phyloP scores from a whole-genome alignment of 495 filamentous ascomycete species.

The Parmelia sp. region DNA sequence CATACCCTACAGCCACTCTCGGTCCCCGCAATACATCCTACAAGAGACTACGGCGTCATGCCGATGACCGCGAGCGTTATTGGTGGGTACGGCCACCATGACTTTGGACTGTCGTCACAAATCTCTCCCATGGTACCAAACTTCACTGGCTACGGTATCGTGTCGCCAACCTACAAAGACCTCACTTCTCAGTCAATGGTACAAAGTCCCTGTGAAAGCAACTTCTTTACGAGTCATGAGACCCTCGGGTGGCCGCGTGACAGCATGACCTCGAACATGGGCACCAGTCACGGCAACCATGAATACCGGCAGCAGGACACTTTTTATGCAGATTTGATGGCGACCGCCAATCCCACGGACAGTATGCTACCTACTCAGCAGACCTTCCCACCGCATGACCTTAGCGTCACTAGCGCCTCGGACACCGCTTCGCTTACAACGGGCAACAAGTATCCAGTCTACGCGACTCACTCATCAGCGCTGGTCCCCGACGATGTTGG shows the following conservation, averaged over 20 bases:
- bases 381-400: slow-evolving; percentile 16
- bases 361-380: slow-evolving; percentile 20
- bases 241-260: slow-evolving; percentile 25
- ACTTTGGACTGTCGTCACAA: slow-evolving; percentile 40
- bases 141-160: slow-evolving; percentile 22
- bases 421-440: slow-evolving; percentile 20
- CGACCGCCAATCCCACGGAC: slow-evolving; percentile 19
- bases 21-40: slow-evolving; percentile 32
- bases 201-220: slow-evolving; percentile 18
- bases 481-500: slow-evolving; percentile 28
- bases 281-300: slow-evolving; percentile 32
- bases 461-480: slow-evolving; percentile 13
- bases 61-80: slow-evolving; percentile 40
- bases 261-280: slow-evolving; percentile 33
- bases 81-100: slow-evolving; percentile 40
- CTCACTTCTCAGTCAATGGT: slow-evolving; percentile 14
- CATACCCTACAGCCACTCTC: slow-evolving; percentile 37
- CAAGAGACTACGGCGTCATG: slow-evolving; percentile 32
- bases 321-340: slow-evolving; percentile 22
- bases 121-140: slow-evolving; percentile 29
- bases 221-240: slow-evolving; percentile 22
- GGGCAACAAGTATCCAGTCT: slow-evolving; percentile 20
- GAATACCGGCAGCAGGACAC: slow-evolving; percentile 27
- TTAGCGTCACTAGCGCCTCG: slow-evolving; percentile 15
- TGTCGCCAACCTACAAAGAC: slow-evolving; percentile 24